A percentile compares a stretch with the other conserved stretches of the same genome.
phyloP scores from a whole-genome alignment of 1,284 basidiomycete genomes.

The Volvariella volvacea region DNA sequence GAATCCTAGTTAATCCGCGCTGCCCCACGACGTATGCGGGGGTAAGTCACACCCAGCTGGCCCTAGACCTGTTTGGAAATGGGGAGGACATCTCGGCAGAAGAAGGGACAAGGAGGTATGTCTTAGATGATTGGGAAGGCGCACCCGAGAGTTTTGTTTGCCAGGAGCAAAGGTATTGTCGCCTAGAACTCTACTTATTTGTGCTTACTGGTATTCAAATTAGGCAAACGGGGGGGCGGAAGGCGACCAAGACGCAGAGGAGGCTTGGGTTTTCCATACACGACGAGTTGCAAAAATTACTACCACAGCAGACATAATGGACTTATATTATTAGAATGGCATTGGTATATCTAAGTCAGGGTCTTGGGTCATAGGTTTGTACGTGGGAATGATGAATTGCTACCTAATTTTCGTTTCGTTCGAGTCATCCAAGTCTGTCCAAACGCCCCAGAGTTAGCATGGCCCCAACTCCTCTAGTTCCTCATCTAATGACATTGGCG shows the following conservation, averaged over 20 bases:
- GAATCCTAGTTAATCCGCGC: conserved; percentile 89
- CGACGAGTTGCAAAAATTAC: conserved; percentile 41
- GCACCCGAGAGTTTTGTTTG: conserved; percentile 95
- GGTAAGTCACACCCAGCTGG: conserved; percentile 88
- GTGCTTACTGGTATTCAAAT: conserved; percentile 9
- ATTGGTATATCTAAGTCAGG: not conserved
- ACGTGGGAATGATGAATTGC: too few species aligned
- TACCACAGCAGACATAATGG: conserved; percentile 1
- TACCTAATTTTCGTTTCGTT: not conserved
- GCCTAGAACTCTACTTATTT: conserved; percentile 4
- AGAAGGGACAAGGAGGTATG: conserved; percentile 57
- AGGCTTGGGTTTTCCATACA: conserved; percentile 83
- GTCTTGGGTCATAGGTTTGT: too few species aligned
- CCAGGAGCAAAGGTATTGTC: conserved; percentile 79
- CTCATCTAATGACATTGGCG: conserved; percentile 80
- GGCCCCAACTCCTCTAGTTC: conserved; percentile 28
- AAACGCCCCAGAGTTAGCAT: not conserved
- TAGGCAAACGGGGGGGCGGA: conserved; percentile 83
- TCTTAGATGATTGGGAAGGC: conserved; percentile 88
- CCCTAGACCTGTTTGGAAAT: conserved; percentile 85
- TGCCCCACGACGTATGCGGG: conserved; percentile 96
- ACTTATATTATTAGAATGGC: not conserved
- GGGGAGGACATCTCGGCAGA: conserved; percentile 41
- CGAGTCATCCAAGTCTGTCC: not conserved
- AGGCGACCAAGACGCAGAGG: conserved; percentile 86